Conservation (phyloP, 768 basidiomycete species). For the Leccinum aurantiacum region DNA sequence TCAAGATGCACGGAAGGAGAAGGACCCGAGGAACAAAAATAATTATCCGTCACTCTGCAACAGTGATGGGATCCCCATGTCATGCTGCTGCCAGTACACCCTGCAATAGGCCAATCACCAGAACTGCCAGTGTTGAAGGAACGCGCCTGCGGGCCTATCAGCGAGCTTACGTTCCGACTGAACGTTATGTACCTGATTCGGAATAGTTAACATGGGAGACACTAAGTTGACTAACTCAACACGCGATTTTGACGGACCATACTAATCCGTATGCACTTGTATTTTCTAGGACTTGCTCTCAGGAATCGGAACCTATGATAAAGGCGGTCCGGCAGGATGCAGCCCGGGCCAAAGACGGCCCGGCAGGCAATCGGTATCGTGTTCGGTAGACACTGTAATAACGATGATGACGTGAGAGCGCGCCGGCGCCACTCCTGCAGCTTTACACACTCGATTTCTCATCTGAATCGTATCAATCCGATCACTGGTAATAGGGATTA, state of each 20-base stretch:
- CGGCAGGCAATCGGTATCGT: not conserved
- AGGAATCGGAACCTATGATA: not conserved
- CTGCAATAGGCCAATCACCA: not conserved
- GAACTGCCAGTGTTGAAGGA: not conserved
- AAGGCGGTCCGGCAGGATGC: not conserved
- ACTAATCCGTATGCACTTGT: not conserved
- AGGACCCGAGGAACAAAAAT: not conserved
- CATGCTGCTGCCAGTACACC: not conserved
- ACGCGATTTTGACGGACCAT: too few species aligned
- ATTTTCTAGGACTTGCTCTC: not conserved
- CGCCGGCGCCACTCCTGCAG: not conserved
- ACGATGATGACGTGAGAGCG: not conserved
- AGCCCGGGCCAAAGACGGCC: not conserved
- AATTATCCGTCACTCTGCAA: not conserved
- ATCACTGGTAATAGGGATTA: not conserved
- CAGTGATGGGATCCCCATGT: not conserved
- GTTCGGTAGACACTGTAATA: not conserved
- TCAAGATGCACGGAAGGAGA: not conserved
- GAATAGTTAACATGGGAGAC: not conserved
- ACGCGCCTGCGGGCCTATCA: not conserved
- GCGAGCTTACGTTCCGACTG: too few species aligned
- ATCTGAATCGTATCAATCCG: not conserved
- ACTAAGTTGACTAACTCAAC: too few species aligned
- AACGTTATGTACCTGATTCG: too few species aligned
- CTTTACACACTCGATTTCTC: not conserved